These are phyloP conservation scores for Termitomyces sp. DNA, from an alignment of 768 basidiomycete genomes.

Conservation along the genomic window DNA sequence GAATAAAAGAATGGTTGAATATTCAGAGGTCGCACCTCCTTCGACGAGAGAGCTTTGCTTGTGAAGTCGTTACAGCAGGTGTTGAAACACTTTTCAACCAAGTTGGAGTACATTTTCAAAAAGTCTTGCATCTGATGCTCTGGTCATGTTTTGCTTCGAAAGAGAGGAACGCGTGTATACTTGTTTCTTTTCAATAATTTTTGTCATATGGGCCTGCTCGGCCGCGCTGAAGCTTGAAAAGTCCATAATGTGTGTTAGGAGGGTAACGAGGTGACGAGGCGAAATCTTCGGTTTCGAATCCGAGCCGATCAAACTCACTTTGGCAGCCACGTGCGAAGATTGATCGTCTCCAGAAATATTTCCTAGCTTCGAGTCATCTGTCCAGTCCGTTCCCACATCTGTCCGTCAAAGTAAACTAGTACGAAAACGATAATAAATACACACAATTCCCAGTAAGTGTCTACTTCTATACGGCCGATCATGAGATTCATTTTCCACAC, in stretches of 20 bases:
- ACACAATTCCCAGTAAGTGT: not conserved
- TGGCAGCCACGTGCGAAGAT: not conserved
- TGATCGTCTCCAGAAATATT: not conserved
- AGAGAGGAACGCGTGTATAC: conserved; percentile 31
- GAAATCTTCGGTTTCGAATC: conserved; percentile 5
- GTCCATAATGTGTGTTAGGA: conserved; percentile 57
- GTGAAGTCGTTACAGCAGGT: conserved; percentile 97
- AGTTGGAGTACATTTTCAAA: conserved; percentile 86
- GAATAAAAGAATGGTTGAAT: not conserved
- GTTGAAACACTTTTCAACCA: conserved; percentile 95
- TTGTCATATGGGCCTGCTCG: conserved; percentile 96
- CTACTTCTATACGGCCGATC: not conserved
- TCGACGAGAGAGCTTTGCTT: conserved; percentile 85
- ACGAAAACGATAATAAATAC: not conserved
- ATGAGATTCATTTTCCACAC: not conserved
- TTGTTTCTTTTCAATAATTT: conserved; percentile 95
- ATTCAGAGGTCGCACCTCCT: conserved; percentile 61
- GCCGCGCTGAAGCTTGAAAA: conserved; percentile 85
- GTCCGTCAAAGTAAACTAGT: not conserved
- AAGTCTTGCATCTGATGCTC: conserved; percentile 93
- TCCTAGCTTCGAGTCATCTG: not conserved
- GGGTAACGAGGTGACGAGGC: conserved; percentile 9
- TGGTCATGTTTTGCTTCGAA: conserved; percentile 1
- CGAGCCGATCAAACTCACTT: not conserved
- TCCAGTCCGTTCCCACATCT: not conserved